These are phyloP conservation scores for Calonectria leucothoes DNA, from an alignment of 2,329 filamentous ascomycete species.

Conservation along the genomic window DNA sequence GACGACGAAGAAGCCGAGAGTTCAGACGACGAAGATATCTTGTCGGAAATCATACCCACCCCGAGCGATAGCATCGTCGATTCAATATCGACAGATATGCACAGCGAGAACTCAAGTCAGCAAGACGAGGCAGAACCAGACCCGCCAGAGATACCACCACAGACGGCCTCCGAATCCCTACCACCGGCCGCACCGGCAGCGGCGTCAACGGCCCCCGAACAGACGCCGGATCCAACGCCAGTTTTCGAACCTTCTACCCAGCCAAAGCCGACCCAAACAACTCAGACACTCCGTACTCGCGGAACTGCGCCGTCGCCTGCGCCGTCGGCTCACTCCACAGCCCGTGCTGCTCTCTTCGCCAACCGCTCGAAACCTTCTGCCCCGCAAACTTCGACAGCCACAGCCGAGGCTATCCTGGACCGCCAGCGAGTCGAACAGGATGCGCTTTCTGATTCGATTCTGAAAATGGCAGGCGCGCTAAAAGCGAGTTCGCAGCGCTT, in stretches of 20 bases:
- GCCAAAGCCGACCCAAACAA: slow-evolving; percentile 46
- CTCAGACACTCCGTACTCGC: slow-evolving; percentile 50
- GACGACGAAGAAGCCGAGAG: slow-evolving; percentile 52
- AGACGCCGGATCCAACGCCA: slow-evolving; percentile 19
- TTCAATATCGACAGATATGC: slow-evolving; percentile 47
- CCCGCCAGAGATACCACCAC: slow-evolving; percentile 56
- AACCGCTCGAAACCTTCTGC: slow-evolving; percentile 50
- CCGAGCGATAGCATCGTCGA: slow-evolving; percentile 63
- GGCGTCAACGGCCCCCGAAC: slow-evolving; percentile 16
- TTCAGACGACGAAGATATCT: slow-evolving; percentile 68
- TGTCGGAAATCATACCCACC: slow-evolving; percentile 65
- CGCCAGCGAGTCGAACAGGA: slow-evolving; percentile 87
- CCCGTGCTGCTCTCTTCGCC: slow-evolving; percentile 59
- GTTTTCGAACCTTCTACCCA: slow-evolving; percentile 24
- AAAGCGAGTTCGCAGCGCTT: slow-evolving; percentile 82
- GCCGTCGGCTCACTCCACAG: slow-evolving; percentile 47
- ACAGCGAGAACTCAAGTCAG: slow-evolving; percentile 33
- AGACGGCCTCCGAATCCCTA: slow-evolving; percentile 24
- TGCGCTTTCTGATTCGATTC: slow-evolving; percentile 81
- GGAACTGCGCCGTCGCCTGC: slow-evolving; percentile 34
- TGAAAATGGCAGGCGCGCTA: slow-evolving; percentile 81
- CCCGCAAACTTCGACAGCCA: slow-evolving; percentile 57
- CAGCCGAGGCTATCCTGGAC: slow-evolving; percentile 78
- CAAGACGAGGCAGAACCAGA: slow-evolving; percentile 53
- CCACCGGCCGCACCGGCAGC: slow-evolving; percentile 9